Evolutionary conservation across 1,139 yeast genomes (phyloP).

Genomic region (Wickerhamiella infanticola): DNA sequence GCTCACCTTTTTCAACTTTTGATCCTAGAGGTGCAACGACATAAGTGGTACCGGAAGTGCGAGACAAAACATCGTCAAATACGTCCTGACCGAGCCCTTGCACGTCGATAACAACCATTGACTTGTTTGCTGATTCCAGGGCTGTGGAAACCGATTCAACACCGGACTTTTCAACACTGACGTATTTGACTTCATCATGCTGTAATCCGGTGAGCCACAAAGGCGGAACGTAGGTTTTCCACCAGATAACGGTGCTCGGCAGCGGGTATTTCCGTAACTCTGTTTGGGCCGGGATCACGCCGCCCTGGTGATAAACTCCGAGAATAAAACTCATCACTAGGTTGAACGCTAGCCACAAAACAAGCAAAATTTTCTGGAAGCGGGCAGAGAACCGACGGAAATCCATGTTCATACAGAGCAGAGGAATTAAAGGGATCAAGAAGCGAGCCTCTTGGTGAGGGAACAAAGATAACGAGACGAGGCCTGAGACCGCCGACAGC

Average conservation of each 20-base stretch:
- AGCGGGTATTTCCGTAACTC: constrained; percentile 14
- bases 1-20: background rate
- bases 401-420: constrained; percentile 49
- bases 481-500: constrained; percentile 46
- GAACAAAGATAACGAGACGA: constrained; percentile 44
- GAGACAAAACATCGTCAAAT: constrained; percentile 14
- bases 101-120: constrained; percentile 32
- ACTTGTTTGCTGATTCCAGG: background rate
- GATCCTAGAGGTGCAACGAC: constrained; percentile 9
- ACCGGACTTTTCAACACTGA: constrained; percentile 2
- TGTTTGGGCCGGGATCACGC: constrained; percentile 55
- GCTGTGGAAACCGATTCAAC: background rate
- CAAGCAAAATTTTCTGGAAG: constrained; percentile 19
- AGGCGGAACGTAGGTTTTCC: constrained; percentile 93
- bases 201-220: constrained; percentile 55
- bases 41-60: constrained; percentile 2
- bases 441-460: constrained; percentile 93
- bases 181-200: constrained; percentile 16
- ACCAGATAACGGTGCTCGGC: constrained; percentile 48
- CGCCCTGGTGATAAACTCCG: constrained; percentile 86
- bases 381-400: constrained; percentile 13
- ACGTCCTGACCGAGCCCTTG: constrained; percentile 36
- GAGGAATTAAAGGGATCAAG: constrained; percentile 60
- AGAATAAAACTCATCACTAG: constrained; percentile 40
- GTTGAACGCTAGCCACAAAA: constrained; percentile 55